Evolutionary conservation across 768 basidiomycete species (phyloP).

Genomic region (Boletus vinaceobasis): DNA sequence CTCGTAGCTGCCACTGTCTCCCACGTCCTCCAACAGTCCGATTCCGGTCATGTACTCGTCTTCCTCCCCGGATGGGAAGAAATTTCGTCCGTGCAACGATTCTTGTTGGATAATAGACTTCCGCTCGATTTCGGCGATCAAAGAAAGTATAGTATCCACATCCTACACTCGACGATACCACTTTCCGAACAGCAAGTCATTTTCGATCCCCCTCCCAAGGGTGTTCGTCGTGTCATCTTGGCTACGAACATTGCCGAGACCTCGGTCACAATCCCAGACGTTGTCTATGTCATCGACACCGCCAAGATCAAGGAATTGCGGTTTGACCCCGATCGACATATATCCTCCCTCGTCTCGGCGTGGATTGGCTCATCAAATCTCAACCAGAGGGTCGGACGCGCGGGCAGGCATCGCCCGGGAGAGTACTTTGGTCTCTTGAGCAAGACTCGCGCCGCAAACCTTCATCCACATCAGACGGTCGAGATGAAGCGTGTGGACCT

Average conservation of each 20-base stretch:
- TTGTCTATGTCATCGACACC: constrained; percentile 90
- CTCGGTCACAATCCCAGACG: constrained; percentile 91
- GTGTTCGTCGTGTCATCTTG: constrained; percentile 83
- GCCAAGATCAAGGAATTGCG: constrained; percentile 85
- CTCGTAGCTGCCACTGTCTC: constrained; percentile 79
- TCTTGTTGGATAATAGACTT: constrained; percentile 50
- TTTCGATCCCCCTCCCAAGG: constrained; percentile 75
- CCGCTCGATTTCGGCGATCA: constrained; percentile 60
- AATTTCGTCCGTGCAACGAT: constrained; percentile 67
- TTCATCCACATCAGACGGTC: constrained; percentile 82
- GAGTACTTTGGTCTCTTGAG: constrained; percentile 88
- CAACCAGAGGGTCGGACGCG: constrained; percentile 88
- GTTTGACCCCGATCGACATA: constrained; percentile 85
- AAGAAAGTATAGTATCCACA: constrained; percentile 62
- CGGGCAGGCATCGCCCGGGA: constrained; percentile 86
- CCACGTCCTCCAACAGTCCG: constrained; percentile 67
- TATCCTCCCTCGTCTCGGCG: constrained; percentile 84
- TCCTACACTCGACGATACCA: constrained; percentile 88
- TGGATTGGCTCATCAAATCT: constrained; percentile 91
- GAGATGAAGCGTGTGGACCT: constrained; percentile 94
- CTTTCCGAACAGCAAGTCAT: constrained; percentile 85
- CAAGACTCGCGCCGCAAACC: constrained; percentile 50
- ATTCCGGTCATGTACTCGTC: constrained; percentile 84
- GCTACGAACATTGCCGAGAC: constrained; percentile 97
- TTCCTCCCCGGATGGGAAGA: constrained; percentile 96